Conservation (phyloP, 192 early-diverging fungal genomes). For the Entomortierella parvispora region DNA sequence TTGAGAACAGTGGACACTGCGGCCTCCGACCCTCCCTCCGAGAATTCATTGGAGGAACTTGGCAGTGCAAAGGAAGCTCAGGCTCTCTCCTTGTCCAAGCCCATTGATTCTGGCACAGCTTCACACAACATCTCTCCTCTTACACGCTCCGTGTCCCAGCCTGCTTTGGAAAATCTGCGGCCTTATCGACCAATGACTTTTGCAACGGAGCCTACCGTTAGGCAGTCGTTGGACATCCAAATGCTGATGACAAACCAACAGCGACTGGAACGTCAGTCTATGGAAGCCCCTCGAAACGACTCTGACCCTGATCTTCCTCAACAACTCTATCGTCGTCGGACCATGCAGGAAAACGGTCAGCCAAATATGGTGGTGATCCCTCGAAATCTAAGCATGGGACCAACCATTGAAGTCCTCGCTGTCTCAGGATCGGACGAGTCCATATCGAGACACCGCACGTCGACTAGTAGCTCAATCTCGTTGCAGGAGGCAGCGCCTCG, state of each 20-base stretch:
- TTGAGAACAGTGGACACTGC: slow-evolving; percentile 11
- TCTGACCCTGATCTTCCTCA: slow-evolving; percentile 38
- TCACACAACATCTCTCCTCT: not conserved
- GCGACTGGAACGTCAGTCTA: not conserved
- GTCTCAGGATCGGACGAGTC: not conserved
- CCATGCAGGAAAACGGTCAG: slow-evolving; percentile 18
- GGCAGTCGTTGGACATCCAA: slow-evolving; percentile 40
- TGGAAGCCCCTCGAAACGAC: slow-evolving; percentile 15
- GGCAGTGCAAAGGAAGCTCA: not conserved
- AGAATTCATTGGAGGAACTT: not conserved
- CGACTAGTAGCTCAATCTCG: not conserved
- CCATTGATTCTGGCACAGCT: slow-evolving; percentile 13
- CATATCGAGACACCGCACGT: not conserved
- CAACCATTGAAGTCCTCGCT: not conserved
- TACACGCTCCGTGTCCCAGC: slow-evolving; percentile 23
- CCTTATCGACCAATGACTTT: slow-evolving; percentile 12
- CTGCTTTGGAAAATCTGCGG: slow-evolving; percentile 11
- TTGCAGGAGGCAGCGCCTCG: slow-evolving; percentile 31
- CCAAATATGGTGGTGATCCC: slow-evolving; percentile 9
- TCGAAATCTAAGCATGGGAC: slow-evolving; percentile 28
- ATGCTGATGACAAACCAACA: slow-evolving; percentile 22
- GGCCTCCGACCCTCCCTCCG: slow-evolving; percentile 1
- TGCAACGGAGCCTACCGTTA: slow-evolving; percentile 7
- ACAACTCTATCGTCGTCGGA: slow-evolving; percentile 28
- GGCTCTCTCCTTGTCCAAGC: not conserved